Evolutionary conservation across 306 rosid genomes (phyloP).

Genomic region (Lupinus albus): DNA sequence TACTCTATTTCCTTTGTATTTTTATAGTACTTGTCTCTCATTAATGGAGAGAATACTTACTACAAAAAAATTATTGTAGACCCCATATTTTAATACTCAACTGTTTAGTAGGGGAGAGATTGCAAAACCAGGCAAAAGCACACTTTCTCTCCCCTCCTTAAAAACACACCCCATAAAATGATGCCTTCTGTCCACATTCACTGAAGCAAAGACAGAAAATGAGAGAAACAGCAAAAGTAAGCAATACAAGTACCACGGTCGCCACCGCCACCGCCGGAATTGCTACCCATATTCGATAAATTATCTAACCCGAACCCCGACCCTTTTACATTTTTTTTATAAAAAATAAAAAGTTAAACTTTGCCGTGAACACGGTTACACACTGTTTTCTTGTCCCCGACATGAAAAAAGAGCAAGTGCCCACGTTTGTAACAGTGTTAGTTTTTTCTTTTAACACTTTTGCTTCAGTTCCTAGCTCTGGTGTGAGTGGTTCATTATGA

Average conservation of each 20-base stretch:
- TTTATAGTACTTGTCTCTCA: no score
- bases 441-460: constrained; percentile 40
- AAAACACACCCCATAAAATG: constrained; percentile 54
- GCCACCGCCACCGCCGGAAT: constrained; percentile 29
- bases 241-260: constrained; percentile 22
- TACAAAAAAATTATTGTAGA: no score
- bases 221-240: constrained; percentile 37
- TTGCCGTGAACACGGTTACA: neutral
- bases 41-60: no score
- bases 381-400: constrained; percentile 40
- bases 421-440: constrained; percentile 36
- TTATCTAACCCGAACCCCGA: constrained; percentile 27
- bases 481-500: constrained; percentile 43
- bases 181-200: constrained; percentile 70
- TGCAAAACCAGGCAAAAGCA: no score
- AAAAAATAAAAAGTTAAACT: neutral
- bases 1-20: no score
- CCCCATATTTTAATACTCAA: no score
- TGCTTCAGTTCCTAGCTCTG: constrained; percentile 35
- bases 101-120: no score
- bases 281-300: constrained; percentile 40
- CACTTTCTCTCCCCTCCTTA: constrained; percentile 28
- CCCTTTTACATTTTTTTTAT: neutral
- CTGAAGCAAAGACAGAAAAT: constrained; percentile 41
- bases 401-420: constrained; percentile 23